Conservation (phyloP, 352 stramenopile genomes). For the Phytophthora fragariaefolia region DNA sequence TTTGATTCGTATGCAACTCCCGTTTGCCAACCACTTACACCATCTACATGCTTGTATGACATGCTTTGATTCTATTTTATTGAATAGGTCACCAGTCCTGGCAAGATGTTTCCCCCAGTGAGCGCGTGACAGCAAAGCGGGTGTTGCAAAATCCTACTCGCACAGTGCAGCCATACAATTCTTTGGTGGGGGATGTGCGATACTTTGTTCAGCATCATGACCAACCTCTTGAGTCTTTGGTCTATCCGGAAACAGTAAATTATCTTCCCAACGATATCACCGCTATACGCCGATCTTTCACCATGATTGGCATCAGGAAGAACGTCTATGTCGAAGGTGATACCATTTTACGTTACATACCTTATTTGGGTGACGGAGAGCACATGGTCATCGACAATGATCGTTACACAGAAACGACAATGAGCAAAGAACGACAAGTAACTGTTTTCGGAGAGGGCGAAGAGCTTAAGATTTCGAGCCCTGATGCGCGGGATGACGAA, state of each 20-base stretch:
- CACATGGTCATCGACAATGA: slow-evolving; percentile 65
- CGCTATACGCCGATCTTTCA: slow-evolving; percentile 54
- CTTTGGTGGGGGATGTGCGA: slow-evolving; percentile 45
- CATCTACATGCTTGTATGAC: not conserved
- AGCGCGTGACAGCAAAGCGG: slow-evolving; percentile 40
- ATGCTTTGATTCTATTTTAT: slow-evolving; percentile 6
- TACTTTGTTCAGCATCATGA: slow-evolving; percentile 42
- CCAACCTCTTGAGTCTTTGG: slow-evolving; percentile 18
- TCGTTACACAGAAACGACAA: slow-evolving; percentile 63
- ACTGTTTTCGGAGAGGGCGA: slow-evolving; percentile 46
- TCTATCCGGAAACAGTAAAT: slow-evolving; percentile 64
- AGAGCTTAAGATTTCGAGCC: slow-evolving; percentile 44
- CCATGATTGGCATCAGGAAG: slow-evolving; percentile 76
- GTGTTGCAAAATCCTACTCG: slow-evolving; percentile 25
- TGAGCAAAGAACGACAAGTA: slow-evolving; percentile 58
- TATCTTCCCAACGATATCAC: slow-evolving; percentile 54
- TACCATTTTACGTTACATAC: slow-evolving; percentile 84
- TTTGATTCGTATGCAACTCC: not conserved
- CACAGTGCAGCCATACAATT: slow-evolving; percentile 34
- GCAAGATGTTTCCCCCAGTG: slow-evolving; percentile 35
- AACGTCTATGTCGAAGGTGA: slow-evolving; percentile 86
- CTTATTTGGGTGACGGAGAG: slow-evolving; percentile 87
- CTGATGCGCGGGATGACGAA: slow-evolving; percentile 60
- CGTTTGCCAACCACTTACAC: not conserved
- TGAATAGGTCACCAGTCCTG: slow-evolving; percentile 36